Evolutionary conservation across 1,284 basidiomycete species (phyloP).

Genomic region (Austroboletus novae-zelandiae): DNA sequence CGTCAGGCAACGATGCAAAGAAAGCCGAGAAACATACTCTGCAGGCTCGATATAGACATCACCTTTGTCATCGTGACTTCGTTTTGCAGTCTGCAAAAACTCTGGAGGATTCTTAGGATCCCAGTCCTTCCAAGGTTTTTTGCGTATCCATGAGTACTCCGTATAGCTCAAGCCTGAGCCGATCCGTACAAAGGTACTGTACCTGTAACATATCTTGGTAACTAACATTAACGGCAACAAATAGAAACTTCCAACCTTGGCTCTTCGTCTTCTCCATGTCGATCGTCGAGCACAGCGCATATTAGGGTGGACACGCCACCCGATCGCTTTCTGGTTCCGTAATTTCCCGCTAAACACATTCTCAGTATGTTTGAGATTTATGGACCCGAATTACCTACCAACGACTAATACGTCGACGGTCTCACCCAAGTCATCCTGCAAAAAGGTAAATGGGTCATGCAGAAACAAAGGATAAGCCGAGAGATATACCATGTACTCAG

Average conservation of each 20-base stretch:
- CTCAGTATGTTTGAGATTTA: background rate
- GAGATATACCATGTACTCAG: slow-evolving; percentile 81
- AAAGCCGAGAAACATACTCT: slow-evolving; percentile 48
- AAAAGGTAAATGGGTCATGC: slow-evolving; percentile 3
- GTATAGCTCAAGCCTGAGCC: slow-evolving; percentile 83
- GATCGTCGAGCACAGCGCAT: slow-evolving; percentile 75
- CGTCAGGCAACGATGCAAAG: slow-evolving; percentile 1
- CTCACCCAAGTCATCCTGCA: slow-evolving; percentile 83
- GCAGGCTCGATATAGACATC: slow-evolving; percentile 79
- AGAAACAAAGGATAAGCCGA: background rate
- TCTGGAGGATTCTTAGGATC: slow-evolving; percentile 62
- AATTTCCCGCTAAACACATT: slow-evolving; percentile 57
- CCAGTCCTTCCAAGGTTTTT: slow-evolving; percentile 73
- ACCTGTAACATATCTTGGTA: slow-evolving; percentile 41
- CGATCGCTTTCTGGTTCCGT: slow-evolving; percentile 68
- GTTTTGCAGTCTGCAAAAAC: slow-evolving; percentile 59
- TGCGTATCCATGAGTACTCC: slow-evolving; percentile 80
- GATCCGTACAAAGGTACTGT: slow-evolving; percentile 79
- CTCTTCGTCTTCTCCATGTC: slow-evolving; percentile 51
- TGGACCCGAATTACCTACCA: slow-evolving; percentile 43
- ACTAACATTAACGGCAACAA: background rate
- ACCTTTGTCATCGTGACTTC: slow-evolving; percentile 70
- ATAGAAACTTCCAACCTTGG: slow-evolving; percentile 48
- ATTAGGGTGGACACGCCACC: slow-evolving; percentile 80
- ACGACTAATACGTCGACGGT: slow-evolving; percentile 88